phyloP scores from a whole-genome alignment of 1,284 basidiomycete species.

The Sphaerobolus stellatus region DNA sequence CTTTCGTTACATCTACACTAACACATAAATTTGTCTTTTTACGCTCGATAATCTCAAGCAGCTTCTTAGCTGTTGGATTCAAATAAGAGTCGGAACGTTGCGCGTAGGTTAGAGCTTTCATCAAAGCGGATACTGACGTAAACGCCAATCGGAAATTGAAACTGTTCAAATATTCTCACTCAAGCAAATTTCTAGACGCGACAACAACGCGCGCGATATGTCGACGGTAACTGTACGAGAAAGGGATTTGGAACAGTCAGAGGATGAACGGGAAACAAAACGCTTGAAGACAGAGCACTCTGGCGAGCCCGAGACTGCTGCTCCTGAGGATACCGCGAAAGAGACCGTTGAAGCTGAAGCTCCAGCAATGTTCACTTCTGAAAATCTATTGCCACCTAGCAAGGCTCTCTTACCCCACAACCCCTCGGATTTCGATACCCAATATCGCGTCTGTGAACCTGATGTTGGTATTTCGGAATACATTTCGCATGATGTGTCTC shows the following conservation, averaged over 20 bases:
- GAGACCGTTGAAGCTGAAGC: constrained; percentile 13
- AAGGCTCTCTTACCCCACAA: constrained; percentile 31
- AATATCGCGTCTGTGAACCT: constrained; percentile 66
- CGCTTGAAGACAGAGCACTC: constrained; percentile 49
- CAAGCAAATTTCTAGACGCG: too few relatives aligned
- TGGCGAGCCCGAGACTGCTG: constrained; percentile 14
- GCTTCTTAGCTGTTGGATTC: constrained; percentile 73
- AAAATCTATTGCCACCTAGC: constrained; percentile 64
- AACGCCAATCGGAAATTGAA: too few relatives aligned
- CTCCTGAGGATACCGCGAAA: constrained; percentile 13
- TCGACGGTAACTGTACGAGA: constrained; percentile 38
- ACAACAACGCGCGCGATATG: constrained; percentile 5
- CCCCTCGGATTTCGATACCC: constrained; percentile 39
- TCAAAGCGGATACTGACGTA: too few relatives aligned
- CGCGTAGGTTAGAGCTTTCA: constrained; percentile 51
- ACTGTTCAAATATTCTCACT: too few relatives aligned
- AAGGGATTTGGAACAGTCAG: constrained; percentile 49
- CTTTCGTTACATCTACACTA: constrained; percentile 90
- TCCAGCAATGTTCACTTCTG: not conserved
- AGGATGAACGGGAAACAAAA: constrained; percentile 50
- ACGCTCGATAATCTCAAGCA: constrained; percentile 83
- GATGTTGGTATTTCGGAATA: constrained; percentile 94
- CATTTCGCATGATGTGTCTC: constrained; percentile 66
- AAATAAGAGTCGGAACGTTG: constrained; percentile 59
- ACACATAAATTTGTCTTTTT: constrained; percentile 94